Base-by-base conservation (phyloP, 352 stramenopile species). In the Phytophthora fragariae region DNA sequence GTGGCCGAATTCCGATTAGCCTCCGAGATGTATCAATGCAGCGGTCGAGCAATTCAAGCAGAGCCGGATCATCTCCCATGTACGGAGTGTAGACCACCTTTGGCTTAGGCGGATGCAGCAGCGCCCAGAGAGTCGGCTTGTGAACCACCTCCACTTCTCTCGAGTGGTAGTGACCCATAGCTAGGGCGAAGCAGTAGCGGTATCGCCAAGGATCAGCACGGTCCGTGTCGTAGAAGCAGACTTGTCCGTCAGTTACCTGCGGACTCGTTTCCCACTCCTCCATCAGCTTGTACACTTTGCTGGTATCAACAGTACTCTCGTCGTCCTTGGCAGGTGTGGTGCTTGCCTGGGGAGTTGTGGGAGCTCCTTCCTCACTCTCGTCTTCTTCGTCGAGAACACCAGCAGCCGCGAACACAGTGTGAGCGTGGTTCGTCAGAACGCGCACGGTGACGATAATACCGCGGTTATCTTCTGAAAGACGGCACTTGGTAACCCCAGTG, bases 171-270 rank as follows among this genome's bases (percentile, higher is more conserved):
- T 90, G 78, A 1, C 84, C 85, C 47, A 92, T 64, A 4, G 85
- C 80, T 2, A 94, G 49, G 12, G 73, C 68, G 54, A 93, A 94
- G 65, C 87, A 94, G 61, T 92, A 93, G 58, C 75, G 75, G 14
- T 82, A 75, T 55, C 84, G 79, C 57, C 78, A 89, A n/a, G 85
- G 80, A 17, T 85, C 73, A n/a, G 67, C 62, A 37, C 86, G 74
- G 24, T 91, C 80, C 3, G 73, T 72, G 65, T 94, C 88, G 62
- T 79, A 92, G 35, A 94, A 91, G 65, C 88, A 94, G 33, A 93
- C 66, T 57, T 83, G 62, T 17, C 88, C 88, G 44, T 94, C 88
- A 9, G 76, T 63, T 33, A 91, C 76, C 31, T 92, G 87, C 7
- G 85, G 76, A n/a, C 72, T 73, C 10, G 57, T 75, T 44, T 70